Base-by-base conservation (phyloP, 768 basidiomycete species). In the Suillus paluster region DNA sequence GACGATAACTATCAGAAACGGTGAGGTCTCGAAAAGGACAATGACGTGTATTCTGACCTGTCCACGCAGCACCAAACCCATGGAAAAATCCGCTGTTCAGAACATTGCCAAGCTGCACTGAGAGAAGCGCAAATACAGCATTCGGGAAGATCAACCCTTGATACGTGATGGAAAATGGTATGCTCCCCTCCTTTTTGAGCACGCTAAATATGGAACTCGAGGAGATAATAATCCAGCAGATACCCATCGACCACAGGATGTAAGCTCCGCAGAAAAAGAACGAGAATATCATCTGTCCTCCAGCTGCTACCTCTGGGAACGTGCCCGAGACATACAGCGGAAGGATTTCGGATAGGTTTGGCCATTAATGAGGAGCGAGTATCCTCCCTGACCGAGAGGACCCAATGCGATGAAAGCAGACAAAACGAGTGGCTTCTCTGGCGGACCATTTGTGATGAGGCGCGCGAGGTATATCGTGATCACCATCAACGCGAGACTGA, bases 111-210 rank as follows among this genome's bases (percentile, higher is more conserved):
- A 88, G 72, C 64, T 84, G 78, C 17, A 85, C 78, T 1, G 81
- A 81, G 27, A 84, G 74, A 15, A 85, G 63, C 11, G 81, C 78
- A 66, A 81, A 85, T 5, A 83, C 83, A 6, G 78, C 85, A 68
- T 81, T 84, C 25, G 85, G 85, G 76, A 86, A 86, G 63, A 86
- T 74, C 19, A 81, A 73, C 5, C 84, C 85, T 84, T 85, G 86
- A 67, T 82, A 84, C 0, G 77, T 75, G 61, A 86, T 64, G 8
- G 78, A 73, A 64, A 86, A 85, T 0, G 76, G 75, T 6, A 84
- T 68, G 17, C 14, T 60, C n/a, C 67, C 65, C n/a, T 75, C 66
- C 46, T 71, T 64, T 59, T 63, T 73, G 19, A 73, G 14, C 21
- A 77, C 74, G 39, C 68, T 71, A 58, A 71, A 69, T 30, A 84